Conservation (phyloP, 768 basidiomycete species). For the Suillus luteus region DNA sequence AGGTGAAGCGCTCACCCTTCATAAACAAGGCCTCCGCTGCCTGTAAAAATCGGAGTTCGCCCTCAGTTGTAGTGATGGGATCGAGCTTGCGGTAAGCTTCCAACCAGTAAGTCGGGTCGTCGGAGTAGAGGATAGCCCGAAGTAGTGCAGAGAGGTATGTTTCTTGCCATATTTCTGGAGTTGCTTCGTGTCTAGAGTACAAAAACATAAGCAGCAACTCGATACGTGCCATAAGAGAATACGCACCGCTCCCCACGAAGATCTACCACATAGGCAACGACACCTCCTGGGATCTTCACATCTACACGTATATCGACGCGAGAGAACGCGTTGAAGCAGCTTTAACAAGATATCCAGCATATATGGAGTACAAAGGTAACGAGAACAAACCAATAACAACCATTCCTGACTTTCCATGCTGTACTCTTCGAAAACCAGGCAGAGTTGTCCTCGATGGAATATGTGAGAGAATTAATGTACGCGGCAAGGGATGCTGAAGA, state of each 20-base stretch:
- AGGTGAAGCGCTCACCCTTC: slow-evolving; percentile 58
- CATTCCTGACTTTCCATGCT: slow-evolving; percentile 89
- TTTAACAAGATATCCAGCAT: slow-evolving; percentile 26
- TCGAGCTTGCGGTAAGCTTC: slow-evolving; percentile 96
- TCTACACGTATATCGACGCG: slow-evolving; percentile 96
- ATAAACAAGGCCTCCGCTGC: slow-evolving; percentile 87
- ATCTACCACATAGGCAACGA: slow-evolving; percentile 92
- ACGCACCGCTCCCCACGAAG: slow-evolving; percentile 63
- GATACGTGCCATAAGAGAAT: not conserved
- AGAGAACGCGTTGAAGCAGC: slow-evolving; percentile 98
- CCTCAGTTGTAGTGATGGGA: slow-evolving; percentile 87
- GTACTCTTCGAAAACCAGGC: slow-evolving; percentile 91
- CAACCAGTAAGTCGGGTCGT: slow-evolving; percentile 88
- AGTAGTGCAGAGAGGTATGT: slow-evolving; percentile 93
- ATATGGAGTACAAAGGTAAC: not conserved
- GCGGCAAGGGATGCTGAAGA: slow-evolving; percentile 97
- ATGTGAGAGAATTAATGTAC: slow-evolving; percentile 98
- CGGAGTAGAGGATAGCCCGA: slow-evolving; percentile 91
- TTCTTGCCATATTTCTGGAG: slow-evolving; percentile 94
- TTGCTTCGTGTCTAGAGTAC: slow-evolving; percentile 77
- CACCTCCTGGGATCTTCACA: slow-evolving; percentile 95
- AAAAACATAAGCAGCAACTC: slow-evolving; percentile 4
- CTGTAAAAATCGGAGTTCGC: slow-evolving; percentile 87
- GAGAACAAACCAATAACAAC: slow-evolving; percentile 80
- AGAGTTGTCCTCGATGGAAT: slow-evolving; percentile 85